Percentiles rank a stretch among this genome's conserved stretches.
Evolutionary conservation across 352 stramenopile species (phyloP).

Genomic region (Pythium insidiosum): DNA sequence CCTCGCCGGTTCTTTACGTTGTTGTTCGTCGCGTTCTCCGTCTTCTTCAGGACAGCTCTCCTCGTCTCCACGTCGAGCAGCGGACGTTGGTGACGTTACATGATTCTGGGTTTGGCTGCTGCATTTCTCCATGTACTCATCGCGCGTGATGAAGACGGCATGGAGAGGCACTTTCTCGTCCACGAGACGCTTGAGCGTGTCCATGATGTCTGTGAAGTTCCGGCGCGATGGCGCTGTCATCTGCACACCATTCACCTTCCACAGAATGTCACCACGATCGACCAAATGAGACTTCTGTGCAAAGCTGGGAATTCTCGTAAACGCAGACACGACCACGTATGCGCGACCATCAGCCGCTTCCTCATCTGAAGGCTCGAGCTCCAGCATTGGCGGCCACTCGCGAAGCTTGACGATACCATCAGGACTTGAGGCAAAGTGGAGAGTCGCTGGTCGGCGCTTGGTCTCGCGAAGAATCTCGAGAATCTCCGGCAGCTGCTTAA

Average conservation of each 20-base stretch:
- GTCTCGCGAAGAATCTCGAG: conserved; percentile 42
- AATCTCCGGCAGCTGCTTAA: conserved; percentile 54
- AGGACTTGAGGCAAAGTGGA: conserved; percentile 70
- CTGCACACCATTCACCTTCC: conserved; percentile 45
- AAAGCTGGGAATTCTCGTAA: conserved; percentile 61
- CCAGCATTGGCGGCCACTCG: conserved; percentile 79
- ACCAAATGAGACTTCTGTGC: conserved; percentile 61
- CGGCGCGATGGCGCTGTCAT: conserved; percentile 37
- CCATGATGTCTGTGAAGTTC: conserved; percentile 59
- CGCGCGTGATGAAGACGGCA: conserved; percentile 43
- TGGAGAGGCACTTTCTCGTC: conserved; percentile 44
- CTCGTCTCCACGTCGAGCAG: too few species aligned
- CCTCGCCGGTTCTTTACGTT: background rate
- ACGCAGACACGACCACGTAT: conserved; percentile 64
- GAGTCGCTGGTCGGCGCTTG: conserved; percentile 50
- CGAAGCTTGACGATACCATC: conserved; percentile 71
- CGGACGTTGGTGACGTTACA: too few species aligned
- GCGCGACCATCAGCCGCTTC: conserved; percentile 43
- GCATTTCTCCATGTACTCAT: conserved; percentile 37
- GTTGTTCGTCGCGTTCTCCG: background rate
- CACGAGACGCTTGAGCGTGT: conserved; percentile 32
- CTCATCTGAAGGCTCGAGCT: conserved; percentile 56
- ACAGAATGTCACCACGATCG: conserved; percentile 50
- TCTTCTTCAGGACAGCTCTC: background rate
- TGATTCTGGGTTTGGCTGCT: background rate